phyloP scores from a whole-genome alignment of 306 rosid genomes.

The Inga leiocalycina region DNA sequence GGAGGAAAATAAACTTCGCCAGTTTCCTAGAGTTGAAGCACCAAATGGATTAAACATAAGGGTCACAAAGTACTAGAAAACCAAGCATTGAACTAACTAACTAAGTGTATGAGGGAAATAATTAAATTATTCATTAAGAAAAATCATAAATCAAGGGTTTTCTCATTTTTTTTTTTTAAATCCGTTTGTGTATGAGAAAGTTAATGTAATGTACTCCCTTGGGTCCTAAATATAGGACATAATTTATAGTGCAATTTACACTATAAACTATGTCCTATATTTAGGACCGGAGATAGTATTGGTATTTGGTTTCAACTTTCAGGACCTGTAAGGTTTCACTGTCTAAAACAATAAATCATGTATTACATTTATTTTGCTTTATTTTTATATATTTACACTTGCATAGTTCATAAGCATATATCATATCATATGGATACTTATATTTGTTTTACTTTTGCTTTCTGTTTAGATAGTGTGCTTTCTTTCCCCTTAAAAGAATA shows the following conservation, averaged over 20 bases:
- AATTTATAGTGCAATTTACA: too few relatives aligned
- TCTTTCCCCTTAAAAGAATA: not conserved
- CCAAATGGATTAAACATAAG: slow-evolving; percentile 74
- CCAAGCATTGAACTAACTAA: not conserved
- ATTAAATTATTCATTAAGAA: not conserved
- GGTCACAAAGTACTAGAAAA: slow-evolving; percentile 35
- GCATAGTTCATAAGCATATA: not conserved
- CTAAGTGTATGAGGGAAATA: not conserved
- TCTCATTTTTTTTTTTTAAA: not conserved
- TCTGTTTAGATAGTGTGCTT: not conserved
- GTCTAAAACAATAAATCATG: not conserved
- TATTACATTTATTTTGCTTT: not conserved
- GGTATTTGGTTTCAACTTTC: too few relatives aligned
- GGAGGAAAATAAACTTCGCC: slow-evolving; percentile 61
- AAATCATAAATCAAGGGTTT: not conserved
- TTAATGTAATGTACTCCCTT: not conserved
- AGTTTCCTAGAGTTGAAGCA: slow-evolving; percentile 81
- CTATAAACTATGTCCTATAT: too few relatives aligned
- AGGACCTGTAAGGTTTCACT: too few relatives aligned
- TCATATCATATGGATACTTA: not conserved
- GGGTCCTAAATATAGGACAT: too few relatives aligned
- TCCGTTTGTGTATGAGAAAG: not conserved
- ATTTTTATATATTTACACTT: not conserved
- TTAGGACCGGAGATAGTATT: too few relatives aligned
- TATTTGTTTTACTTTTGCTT: not conserved